These are phyloP conservation scores for Gossypium australe DNA, from an alignment of 345 rosid species.

Conservation along the genomic window DNA sequence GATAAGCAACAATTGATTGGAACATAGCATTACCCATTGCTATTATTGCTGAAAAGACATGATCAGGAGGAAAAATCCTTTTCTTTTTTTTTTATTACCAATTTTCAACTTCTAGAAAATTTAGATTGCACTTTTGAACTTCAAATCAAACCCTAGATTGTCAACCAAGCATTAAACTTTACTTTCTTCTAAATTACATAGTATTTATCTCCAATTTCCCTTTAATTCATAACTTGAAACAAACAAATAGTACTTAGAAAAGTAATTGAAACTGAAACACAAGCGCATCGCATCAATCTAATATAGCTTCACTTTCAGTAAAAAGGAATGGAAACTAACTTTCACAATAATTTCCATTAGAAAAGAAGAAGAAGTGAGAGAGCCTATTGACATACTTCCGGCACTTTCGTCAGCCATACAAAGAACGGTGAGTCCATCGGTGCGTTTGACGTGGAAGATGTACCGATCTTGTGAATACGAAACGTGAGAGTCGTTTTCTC, in stretches of 20 bases:
- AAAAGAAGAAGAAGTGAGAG: not conserved
- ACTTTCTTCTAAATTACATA: not conserved
- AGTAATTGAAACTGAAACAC: not conserved
- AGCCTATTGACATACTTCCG: conserved; percentile 50
- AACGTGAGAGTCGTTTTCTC: conserved; percentile 59
- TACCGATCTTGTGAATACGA: conserved; percentile 94
- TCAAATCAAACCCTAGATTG: not conserved
- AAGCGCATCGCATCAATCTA: not conserved
- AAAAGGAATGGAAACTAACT: no score
- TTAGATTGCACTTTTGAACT: not conserved
- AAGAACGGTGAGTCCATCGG: conserved; percentile 96
- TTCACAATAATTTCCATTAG: not conserved
- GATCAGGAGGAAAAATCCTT: not conserved
- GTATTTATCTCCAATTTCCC: not conserved
- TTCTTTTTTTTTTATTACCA: not conserved
- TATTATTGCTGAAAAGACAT: not conserved
- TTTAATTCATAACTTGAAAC: not conserved
- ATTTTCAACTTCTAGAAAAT: not conserved
- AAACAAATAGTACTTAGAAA: not conserved
- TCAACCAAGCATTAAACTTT: not conserved
- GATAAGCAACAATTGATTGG: not conserved
- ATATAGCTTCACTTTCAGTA: not conserved
- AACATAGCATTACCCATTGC: not conserved
- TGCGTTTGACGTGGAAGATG: conserved; percentile 87
- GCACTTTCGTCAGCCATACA: conserved; percentile 96